Evolutionary conservation across 139 green algal genomes (phyloP).

Genomic region (Micractinium sp.): DNA sequence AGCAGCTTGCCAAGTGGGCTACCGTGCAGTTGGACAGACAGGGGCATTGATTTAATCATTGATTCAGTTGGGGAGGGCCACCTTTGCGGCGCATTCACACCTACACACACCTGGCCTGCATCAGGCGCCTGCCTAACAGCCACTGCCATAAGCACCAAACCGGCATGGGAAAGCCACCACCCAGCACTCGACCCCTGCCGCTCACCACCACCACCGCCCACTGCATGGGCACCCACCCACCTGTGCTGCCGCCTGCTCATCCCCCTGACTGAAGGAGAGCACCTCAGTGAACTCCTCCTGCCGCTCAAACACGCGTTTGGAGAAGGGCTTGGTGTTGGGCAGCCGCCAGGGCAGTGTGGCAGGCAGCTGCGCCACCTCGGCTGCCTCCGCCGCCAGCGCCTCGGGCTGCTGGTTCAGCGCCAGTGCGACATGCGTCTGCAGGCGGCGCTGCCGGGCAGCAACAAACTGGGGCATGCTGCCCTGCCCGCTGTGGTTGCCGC

Average conservation of each 20-base stretch:
- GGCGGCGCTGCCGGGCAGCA: conserved; percentile 11
- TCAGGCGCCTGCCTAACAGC: too few species aligned
- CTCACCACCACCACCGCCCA: too few species aligned
- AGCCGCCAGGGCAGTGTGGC: background rate
- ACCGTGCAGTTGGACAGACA: too few species aligned
- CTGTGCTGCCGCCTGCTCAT: background rate
- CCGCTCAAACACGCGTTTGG: conserved; percentile 9
- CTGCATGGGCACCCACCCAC: background rate
- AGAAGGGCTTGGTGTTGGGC: background rate
- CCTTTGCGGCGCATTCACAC: too few species aligned
- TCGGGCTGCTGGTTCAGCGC: conserved; percentile 27
- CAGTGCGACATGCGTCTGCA: conserved; percentile 27
- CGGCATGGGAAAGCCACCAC: too few species aligned
- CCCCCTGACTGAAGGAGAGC: background rate
- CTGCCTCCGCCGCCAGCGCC: background rate
- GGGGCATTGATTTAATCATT: too few species aligned
- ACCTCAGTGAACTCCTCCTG: background rate
- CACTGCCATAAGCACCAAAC: too few species aligned
- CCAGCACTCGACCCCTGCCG: too few species aligned
- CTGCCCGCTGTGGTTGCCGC: too few species aligned
- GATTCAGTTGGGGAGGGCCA: too few species aligned
- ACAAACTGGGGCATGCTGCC: background rate
- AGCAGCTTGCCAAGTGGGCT: background rate
- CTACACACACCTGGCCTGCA: too few species aligned
- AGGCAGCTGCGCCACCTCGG: background rate